Conservation (phyloP, 1,284 basidiomycete genomes). For the Pyrrhoderma noxium region DNA sequence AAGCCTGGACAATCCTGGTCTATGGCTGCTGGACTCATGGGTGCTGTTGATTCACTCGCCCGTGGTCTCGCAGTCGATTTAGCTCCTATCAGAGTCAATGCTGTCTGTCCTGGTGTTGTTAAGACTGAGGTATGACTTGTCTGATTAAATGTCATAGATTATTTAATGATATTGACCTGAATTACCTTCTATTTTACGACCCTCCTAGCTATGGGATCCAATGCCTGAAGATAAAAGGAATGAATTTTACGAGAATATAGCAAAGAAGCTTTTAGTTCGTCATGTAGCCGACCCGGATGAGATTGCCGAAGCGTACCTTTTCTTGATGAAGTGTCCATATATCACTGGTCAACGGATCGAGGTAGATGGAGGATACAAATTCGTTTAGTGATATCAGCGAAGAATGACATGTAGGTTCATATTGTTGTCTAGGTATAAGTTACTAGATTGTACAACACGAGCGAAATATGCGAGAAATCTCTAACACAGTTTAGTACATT, state of each 20-base stretch:
- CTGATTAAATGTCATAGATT: too few species aligned
- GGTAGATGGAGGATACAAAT: slow-evolving; percentile 20
- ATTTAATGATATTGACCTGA: too few species aligned
- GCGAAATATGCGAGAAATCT: too few species aligned
- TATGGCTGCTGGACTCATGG: slow-evolving; percentile 19
- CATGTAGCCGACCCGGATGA: slow-evolving; percentile 19
- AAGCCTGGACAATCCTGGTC: slow-evolving; percentile 19
- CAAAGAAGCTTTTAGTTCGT: slow-evolving; percentile 16
- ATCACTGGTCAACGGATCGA: slow-evolving; percentile 21
- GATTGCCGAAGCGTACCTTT: slow-evolving; percentile 22
- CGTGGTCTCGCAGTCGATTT: slow-evolving; percentile 22
- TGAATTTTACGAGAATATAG: slow-evolving; percentile 12
- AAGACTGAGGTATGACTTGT: slow-evolving; percentile 11
- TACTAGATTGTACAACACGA: too few species aligned
- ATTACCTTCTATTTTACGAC: neutral
- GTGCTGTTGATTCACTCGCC: slow-evolving; percentile 19
- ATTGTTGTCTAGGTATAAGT: neutral
- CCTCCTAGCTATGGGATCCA: slow-evolving; percentile 20
- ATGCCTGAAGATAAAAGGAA: slow-evolving; percentile 10
- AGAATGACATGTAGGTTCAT: neutral
- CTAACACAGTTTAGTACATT: too few species aligned
- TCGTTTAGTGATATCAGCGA: neutral
- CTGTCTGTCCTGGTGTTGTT: slow-evolving; percentile 20
- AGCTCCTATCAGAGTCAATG: slow-evolving; percentile 21
- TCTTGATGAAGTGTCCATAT: slow-evolving; percentile 22